A percentile compares a stretch with the other conserved stretches of the same genome.
Conservation (phyloP, 2,329 filamentous ascomycete genomes). For the Chaetomiaceae sp. region DNA sequence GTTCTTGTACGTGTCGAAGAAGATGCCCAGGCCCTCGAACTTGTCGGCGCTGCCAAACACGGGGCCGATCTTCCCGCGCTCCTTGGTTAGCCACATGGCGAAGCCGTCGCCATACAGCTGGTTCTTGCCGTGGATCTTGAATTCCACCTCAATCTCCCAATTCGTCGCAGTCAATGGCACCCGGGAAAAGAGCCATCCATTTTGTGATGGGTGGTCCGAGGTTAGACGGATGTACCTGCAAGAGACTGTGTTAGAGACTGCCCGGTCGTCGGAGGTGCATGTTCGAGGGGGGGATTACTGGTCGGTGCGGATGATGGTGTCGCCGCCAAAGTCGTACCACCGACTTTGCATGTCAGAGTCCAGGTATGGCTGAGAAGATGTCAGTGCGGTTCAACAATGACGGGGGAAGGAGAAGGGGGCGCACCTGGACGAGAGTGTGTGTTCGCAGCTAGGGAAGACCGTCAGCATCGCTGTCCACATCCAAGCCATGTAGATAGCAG, state of each 20-base stretch:
- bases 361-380: slow-evolving; percentile 71
- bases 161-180: slow-evolving; percentile 96
- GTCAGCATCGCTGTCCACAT: slow-evolving; percentile 11
- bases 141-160: slow-evolving; percentile 97
- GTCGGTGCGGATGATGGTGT: slow-evolving; percentile 75
- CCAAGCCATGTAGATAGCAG: slow-evolving; percentile 1
- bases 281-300: slow-evolving; percentile 44
- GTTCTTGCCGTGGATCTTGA: slow-evolving; percentile 85
- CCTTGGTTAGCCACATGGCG: slow-evolving; percentile 96
- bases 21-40: slow-evolving; percentile 92
- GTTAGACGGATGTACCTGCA: slow-evolving; percentile 85
- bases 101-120: slow-evolving; percentile 94
- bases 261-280: background rate
- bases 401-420: slow-evolving; percentile 28
- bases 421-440: slow-evolving; percentile 75
- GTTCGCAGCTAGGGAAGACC: slow-evolving; percentile 64
- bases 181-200: slow-evolving; percentile 89
- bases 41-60: slow-evolving; percentile 86
- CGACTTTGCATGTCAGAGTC: slow-evolving; percentile 97
- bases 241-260: slow-evolving; percentile 25
- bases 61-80: slow-evolving; percentile 72
- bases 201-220: slow-evolving; percentile 83
- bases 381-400: slow-evolving; percentile 16
- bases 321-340: slow-evolving; percentile 98
- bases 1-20: slow-evolving; percentile 99